Conservation (phyloP, 2,329 filamentous ascomycete genomes). For the Nemania serpens region DNA sequence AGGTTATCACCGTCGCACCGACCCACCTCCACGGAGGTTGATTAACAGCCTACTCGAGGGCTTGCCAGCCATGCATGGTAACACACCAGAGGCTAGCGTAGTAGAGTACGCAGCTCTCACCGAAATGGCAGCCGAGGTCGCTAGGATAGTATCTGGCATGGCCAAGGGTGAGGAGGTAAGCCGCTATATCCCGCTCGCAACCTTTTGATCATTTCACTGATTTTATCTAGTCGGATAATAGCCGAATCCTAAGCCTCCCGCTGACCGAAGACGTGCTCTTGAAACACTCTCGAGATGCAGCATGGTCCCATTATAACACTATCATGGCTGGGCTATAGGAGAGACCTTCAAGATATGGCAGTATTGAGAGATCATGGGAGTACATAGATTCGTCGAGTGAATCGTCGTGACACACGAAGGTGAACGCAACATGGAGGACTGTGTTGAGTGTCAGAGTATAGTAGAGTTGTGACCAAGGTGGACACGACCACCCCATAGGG, state of each 20-base stretch:
- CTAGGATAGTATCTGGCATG: constrained; percentile 40
- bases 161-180: constrained; percentile 41
- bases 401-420: neutral
- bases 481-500: neutral
- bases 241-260: constrained; percentile 41
- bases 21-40: constrained; percentile 49
- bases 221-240: constrained; percentile 37
- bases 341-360: neutral
- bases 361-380: neutral
- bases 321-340: constrained; percentile 39
- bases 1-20: constrained; percentile 44
- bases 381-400: neutral
- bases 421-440: neutral
- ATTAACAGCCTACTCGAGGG: constrained; percentile 63
- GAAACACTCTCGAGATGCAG: constrained; percentile 41
- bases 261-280: constrained; percentile 43
- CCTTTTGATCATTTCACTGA: constrained; percentile 26
- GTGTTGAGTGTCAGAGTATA: neutral
- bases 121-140: constrained; percentile 43
- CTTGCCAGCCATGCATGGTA: constrained; percentile 58
- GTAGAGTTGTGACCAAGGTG: neutral
- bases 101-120: constrained; percentile 43
- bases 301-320: constrained; percentile 41
- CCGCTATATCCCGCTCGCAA: neutral
- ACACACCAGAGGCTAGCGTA: constrained; percentile 41